Conservation (phyloP, 1,284 basidiomycete species). For the Cryptococcus sp. region DNA sequence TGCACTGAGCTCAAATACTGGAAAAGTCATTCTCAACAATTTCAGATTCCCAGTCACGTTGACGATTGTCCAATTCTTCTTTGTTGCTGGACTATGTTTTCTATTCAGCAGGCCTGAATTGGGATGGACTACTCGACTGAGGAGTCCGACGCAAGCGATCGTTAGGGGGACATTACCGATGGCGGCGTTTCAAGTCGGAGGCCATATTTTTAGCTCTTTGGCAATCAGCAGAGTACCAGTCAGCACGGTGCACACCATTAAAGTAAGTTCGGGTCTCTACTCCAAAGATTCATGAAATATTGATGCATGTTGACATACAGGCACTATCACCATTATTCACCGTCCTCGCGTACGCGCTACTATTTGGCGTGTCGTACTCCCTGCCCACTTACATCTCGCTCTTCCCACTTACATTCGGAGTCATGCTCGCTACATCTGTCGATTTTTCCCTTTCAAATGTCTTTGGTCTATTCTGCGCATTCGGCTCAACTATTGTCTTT, state of each 20-base stretch:
- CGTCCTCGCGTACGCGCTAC: conserved; percentile 83
- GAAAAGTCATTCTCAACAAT: conserved; percentile 49
- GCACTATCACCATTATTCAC: conserved; percentile 96
- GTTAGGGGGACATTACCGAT: conserved; percentile 78
- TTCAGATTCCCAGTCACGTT: conserved; percentile 54
- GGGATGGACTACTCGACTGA: conserved; percentile 54
- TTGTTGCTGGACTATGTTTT: conserved; percentile 81
- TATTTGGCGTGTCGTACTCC: conserved; percentile 92
- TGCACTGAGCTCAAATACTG: conserved; percentile 49
- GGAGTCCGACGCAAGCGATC: conserved; percentile 67
- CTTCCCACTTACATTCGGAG: conserved; percentile 88
- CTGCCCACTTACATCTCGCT: conserved; percentile 87
- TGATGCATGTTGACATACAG: conserved; percentile 49
- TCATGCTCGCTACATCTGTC: conserved; percentile 95
- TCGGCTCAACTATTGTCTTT: conserved; percentile 91
- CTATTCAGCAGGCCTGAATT: conserved; percentile 68
- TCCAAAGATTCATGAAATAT: too few species aligned
- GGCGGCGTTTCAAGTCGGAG: conserved; percentile 87
- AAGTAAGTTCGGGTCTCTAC: conserved; percentile 57
- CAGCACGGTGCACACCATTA: conserved; percentile 97
- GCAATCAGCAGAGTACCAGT: conserved; percentile 95
- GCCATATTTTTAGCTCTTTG: conserved; percentile 94
- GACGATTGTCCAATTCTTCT: conserved; percentile 96
- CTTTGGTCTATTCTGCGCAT: conserved; percentile 79
- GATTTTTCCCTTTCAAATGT: conserved; percentile 81